phyloP scores from a whole-genome alignment of 2,329 filamentous ascomycete species.

The Ciborinia camelliae region DNA sequence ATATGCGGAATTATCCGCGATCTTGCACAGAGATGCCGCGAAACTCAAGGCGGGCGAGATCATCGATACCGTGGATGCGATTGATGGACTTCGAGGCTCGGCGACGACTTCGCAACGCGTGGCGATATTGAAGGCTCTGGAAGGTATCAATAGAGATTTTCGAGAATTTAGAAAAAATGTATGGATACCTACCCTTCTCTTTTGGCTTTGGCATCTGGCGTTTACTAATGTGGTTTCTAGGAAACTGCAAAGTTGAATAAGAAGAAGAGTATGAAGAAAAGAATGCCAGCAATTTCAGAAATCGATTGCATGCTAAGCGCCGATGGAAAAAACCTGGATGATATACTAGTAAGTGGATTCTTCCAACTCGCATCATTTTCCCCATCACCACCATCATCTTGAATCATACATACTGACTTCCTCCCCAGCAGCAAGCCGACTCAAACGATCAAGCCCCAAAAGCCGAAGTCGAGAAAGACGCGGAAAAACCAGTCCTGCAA shows the following conservation, averaged over 20 bases:
- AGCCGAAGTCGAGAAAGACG: no score
- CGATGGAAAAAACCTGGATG: background rate
- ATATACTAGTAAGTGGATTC: background rate
- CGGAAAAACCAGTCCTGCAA: no score
- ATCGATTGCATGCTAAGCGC: no score
- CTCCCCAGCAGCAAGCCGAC: background rate
- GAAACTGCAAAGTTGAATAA: background rate
- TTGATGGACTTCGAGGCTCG: background rate
- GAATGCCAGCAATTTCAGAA: no score
- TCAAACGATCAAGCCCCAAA: no score
- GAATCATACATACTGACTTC: no score
- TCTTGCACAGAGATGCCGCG: background rate
- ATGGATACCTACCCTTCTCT: background rate
- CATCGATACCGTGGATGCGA: background rate
- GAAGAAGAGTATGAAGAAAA: no score
- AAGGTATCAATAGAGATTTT: background rate
- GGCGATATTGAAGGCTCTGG: background rate
- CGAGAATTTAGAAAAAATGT: background rate
- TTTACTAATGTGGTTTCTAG: background rate
- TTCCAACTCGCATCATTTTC: background rate
- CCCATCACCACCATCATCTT: no score
- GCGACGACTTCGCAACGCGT: background rate
- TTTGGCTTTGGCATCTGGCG: rapidly evolving
- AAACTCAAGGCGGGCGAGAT: background rate
- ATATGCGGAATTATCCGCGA: no score